Base-by-base conservation (phyloP, 441 rosid species). In the Eutrema salsugineum region DNA sequence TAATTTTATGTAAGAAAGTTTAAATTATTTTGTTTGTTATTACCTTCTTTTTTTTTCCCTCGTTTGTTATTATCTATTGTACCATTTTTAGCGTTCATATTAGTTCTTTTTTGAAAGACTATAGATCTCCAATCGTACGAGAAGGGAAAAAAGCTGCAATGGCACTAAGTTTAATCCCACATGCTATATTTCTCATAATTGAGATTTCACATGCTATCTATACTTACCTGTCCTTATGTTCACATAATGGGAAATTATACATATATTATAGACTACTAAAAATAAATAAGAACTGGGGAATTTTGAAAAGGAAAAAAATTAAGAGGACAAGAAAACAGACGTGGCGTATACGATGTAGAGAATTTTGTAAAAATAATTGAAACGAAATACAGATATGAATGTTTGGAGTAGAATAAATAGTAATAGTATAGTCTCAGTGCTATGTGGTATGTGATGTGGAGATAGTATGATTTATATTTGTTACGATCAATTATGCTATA, bases 181-280 rank as follows among this genome's bases (percentile, higher is more conserved):
- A 68, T 75, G 78, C 78, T 61, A 53, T 17, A 75, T 24, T 35
- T 61, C 74, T 51, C 65, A 46, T 68, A 61, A 68, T 55, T 68
- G 65, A 54, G 59, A 44, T 46, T 46, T 68, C 74, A 75, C 78
- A 75, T 75, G 78, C 74, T 61, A 35, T 38, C 73, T 53, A 44
- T 53, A 43, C 35, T 42, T 17, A 30, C 24, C 60, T 59, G 22
- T 74, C 55, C 10, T 5, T 48, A 30, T 49, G 30, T 40, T 12
- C 61, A 16, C 28, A 50, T 5, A 59, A 42, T 58, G 36, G 51
- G 4, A 6, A 27, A 36, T 27, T 56, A 27, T 63, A n/a, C 11
- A 32, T 46, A 54, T 40, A 67, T n/a, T 14, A 30, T 30, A 11
- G 16, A 44, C 16, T 27, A 27, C 5, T 28, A 10, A 60, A 27